Evolutionary conservation across 192 early-diverging fungal species (phyloP).

Genomic region (Mortierella claussenii): DNA sequence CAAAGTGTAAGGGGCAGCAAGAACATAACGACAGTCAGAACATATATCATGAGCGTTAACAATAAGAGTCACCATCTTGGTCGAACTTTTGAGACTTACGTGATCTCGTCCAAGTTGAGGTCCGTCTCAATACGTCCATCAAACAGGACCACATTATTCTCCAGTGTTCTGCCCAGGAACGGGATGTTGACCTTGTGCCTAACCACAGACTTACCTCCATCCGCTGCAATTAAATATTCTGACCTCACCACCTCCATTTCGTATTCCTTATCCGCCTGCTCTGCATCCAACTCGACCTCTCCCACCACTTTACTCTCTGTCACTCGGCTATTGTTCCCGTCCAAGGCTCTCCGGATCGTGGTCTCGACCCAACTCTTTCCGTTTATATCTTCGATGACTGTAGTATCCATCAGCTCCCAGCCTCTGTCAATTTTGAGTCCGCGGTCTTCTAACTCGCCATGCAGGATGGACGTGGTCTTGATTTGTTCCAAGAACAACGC

Average conservation of each 20-base stretch:
- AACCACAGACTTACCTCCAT: constrained; percentile 48
- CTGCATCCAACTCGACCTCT: constrained; percentile 27
- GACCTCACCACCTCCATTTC: constrained; percentile 21
- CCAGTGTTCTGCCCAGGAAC: constrained; percentile 29
- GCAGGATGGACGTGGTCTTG: constrained; percentile 28
- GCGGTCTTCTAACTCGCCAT: constrained; percentile 19
- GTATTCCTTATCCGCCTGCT: constrained; percentile 23
- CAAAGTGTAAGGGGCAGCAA: background rate
- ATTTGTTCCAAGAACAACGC: constrained; percentile 37
- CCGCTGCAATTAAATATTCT: constrained; percentile 41
- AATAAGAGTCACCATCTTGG: too few species aligned
- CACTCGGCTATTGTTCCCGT: constrained; percentile 14
- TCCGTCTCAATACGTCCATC: constrained; percentile 39
- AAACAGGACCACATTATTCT: constrained; percentile 36
- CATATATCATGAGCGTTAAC: background rate
- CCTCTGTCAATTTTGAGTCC: constrained; percentile 32
- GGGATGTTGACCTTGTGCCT: constrained; percentile 43
- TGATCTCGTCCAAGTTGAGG: constrained; percentile 13
- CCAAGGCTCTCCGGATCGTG: constrained; percentile 29
- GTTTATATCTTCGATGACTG: constrained; percentile 14
- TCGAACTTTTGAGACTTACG: constrained; percentile 34
- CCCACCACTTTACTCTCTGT: constrained; percentile 39
- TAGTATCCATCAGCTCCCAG: constrained; percentile 48
- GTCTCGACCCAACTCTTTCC: constrained; percentile 30
- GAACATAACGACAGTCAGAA: background rate